Evolutionary conservation across 176 grass and related monocot species (phyloP), one percentile per base, ranked within the genome.

Genomic region (Panicum miliaceum): DNA sequence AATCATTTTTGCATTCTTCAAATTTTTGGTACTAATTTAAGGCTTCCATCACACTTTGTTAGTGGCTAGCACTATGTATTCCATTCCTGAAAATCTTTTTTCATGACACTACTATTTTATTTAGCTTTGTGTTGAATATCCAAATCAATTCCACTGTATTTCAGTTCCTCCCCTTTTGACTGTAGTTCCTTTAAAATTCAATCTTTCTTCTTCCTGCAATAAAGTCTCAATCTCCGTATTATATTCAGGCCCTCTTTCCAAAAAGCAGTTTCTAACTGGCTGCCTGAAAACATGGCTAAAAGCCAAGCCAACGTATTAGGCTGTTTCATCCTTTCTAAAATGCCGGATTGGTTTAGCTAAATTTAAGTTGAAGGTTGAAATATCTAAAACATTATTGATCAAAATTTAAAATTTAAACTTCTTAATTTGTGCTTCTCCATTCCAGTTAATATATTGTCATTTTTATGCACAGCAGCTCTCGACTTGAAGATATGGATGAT

Each of bases 401-500:
- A 32, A 32, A 32, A 32, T 32, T 32, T 32, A 32, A 32, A 32
- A 32, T 32, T 32, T 2, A 8, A 40, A 40, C 35, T 53, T 68
- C 6, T 50, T 65, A 7, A 67, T 70, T 82, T 64, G 3, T 22
- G 36, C 12, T 22, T 32, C 27, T 59, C 66, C 29, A 32, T 32
- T 1, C 29, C 29, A 2, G 72, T 18, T 66, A 47, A 41, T 6
- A 7, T 66, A 19, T 6, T 68, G 61, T 68, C 67, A 14, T 32
- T 73, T 52, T 76, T 5, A 35, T 88, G 51, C 12, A 71, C 73
- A 84, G 53, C 69, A 83, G 60, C 50, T 85, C 52, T 60, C 37
- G 20, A 56, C 68, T 43, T 59, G 80, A 29, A 64, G 77, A 86
- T 50, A 22, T 22, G 1, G 61, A 92, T 76, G 87, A 90, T 48